Base-by-base conservation (phyloP, 2,329 filamentous ascomycete species). In the Cladorrhinum sp. region DNA sequence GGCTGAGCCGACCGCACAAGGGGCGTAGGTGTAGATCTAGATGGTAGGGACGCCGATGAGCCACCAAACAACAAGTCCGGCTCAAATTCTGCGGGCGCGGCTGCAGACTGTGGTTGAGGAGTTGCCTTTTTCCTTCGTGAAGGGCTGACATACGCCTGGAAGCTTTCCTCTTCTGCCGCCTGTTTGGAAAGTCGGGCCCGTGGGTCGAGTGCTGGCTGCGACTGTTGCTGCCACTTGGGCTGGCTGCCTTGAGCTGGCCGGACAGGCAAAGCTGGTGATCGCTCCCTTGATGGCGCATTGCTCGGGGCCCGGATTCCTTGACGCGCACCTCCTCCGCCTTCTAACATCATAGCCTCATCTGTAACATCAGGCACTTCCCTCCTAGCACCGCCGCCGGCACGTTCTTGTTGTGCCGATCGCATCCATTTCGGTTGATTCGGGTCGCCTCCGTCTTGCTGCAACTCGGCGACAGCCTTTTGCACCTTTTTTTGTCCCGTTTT, bases 381-480 rank as follows among this genome's bases (percentile, higher is more conserved):
- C 65, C 73, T 72, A 39, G 70, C 64, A 9, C 30, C 49, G 68
- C 71, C 67, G 71, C 75, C 30, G 21, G 66, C 66, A 36, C 74
- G 76, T 2, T 81, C 78, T 59, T 79, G 75, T 49, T 84, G 82
- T 2, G 86, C 82, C 60, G 93, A 89, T 68, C 89, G 87, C 94
- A 99, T 96, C 95, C 95, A 99, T 71, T 91, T 95, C 0, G 95
- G 95, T 71, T 96, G 91, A 70, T 74, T 90, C 2, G 89, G 82
- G 70, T 96, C 92, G 24, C 87, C 88, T 18, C 42, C 42, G 48
- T 83, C 82, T 65, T 85, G 81, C 66, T 89, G 85, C 62, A 98
- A 90, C 16, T 99, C 95, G 8, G 92, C 87, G 33, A 98, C 90
- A 3, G 92, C 94, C 74, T 95, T 92, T 70, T 96, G 92, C 61